phyloP scores from a whole-genome alignment of 2,329 filamentous ascomycete species.

The Rugonectria rugulosa region DNA sequence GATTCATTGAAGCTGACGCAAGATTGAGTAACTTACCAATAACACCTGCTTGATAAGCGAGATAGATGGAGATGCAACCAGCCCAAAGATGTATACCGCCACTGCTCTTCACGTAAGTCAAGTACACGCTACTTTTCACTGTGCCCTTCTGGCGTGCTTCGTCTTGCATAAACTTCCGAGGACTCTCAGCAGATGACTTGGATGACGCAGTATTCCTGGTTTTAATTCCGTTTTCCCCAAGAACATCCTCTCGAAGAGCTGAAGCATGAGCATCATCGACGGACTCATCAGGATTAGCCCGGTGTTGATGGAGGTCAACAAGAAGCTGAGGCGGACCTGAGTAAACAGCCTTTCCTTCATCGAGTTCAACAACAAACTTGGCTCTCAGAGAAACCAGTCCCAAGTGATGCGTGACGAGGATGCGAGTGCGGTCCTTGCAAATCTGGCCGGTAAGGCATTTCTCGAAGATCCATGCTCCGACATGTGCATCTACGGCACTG shows the following conservation, averaged over 20 bases:
- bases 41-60: slow-evolving; percentile 59
- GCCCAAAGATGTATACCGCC: slow-evolving; percentile 70
- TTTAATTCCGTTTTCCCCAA: slow-evolving; percentile 42
- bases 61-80: slow-evolving; percentile 59
- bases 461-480: slow-evolving; percentile 79
- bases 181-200: slow-evolving; percentile 45
- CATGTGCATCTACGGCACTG: slow-evolving; percentile 80
- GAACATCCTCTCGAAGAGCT: slow-evolving; percentile 24
- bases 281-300: no score
- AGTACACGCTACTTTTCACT: slow-evolving; percentile 70
- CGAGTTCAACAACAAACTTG: slow-evolving; percentile 76
- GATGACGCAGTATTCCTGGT: slow-evolving; percentile 5
- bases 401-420: slow-evolving; percentile 84
- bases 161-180: slow-evolving; percentile 77
- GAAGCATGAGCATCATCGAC: background rate
- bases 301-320: background rate
- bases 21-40: slow-evolving; percentile 51
- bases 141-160: slow-evolving; percentile 73
- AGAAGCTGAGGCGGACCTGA: slow-evolving; percentile 34
- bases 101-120: slow-evolving; percentile 69
- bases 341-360: slow-evolving; percentile 66
- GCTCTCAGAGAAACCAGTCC: slow-evolving; percentile 72
- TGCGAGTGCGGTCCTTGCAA: slow-evolving; percentile 72
- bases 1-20: background rate
- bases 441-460: slow-evolving; percentile 75